These are phyloP conservation scores for Leucosporidium yakuticum DNA, from an alignment of 768 basidiomycete species.

Conservation along the genomic window DNA sequence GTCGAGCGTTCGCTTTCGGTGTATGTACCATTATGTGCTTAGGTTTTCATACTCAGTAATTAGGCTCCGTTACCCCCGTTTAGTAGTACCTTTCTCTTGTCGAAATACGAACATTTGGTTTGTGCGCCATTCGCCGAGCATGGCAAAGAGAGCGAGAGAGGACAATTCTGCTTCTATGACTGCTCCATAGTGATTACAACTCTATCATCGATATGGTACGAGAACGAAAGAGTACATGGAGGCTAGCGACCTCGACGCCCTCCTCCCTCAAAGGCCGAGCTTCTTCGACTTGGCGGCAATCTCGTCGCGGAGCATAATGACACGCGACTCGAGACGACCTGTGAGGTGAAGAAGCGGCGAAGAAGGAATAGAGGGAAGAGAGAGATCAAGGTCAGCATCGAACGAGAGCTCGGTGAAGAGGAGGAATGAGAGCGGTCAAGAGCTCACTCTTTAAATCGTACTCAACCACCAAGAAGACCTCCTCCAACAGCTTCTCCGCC, in stretches of 20 bases:
- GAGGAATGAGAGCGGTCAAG: too few relatives aligned
- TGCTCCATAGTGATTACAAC: too few relatives aligned
- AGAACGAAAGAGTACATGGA: background rate
- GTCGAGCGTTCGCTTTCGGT: background rate
- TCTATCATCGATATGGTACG: background rate
- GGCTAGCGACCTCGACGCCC: background rate
- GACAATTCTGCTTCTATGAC: background rate
- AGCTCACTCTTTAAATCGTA: conserved; percentile 27
- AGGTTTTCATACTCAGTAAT: background rate
- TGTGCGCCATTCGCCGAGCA: background rate
- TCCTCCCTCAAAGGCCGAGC: conserved; percentile 7
- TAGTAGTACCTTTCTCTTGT: background rate
- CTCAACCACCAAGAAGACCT: background rate
- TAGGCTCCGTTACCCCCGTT: background rate
- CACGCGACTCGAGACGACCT: conserved; percentile 18
- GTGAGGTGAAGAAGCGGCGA: too few relatives aligned
- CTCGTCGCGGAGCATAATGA: conserved; percentile 24
- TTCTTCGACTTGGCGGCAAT: conserved; percentile 8
- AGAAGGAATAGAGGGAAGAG: too few relatives aligned
- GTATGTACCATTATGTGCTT: background rate
- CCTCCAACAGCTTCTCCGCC: conserved; percentile 15
- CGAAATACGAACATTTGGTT: background rate
- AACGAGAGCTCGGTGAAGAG: background rate
- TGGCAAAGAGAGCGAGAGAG: too few relatives aligned
- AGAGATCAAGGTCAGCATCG: background rate